These are phyloP conservation scores for Boletus sensibilis DNA, from an alignment of 768 basidiomycete genomes.

Conservation along the genomic window DNA sequence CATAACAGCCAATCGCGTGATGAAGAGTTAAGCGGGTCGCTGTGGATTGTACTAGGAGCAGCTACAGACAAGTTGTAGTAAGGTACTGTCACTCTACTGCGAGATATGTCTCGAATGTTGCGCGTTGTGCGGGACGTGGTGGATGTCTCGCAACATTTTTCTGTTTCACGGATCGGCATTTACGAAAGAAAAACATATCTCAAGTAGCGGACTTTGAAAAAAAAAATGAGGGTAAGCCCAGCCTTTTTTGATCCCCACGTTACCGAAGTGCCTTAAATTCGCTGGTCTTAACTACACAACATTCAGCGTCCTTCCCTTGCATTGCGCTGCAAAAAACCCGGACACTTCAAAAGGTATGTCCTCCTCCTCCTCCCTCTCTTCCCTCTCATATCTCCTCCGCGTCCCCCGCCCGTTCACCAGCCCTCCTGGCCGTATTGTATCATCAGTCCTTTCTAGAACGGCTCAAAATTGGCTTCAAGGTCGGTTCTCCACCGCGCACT, in stretches of 20 bases:
- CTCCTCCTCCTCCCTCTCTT: conserved; percentile 15
- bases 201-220: conserved; percentile 35
- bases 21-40: background rate
- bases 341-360: conserved; percentile 46
- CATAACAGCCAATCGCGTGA: conserved; percentile 9
- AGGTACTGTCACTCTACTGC: background rate
- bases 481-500: conserved; percentile 20
- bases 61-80: background rate
- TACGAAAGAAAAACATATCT: conserved; percentile 26
- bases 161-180: conserved; percentile 23
- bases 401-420: conserved; percentile 30
- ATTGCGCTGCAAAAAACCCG: conserved; percentile 31
- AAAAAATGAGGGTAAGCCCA: conserved; percentile 35
- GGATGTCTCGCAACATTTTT: background rate
- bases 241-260: conserved; percentile 39
- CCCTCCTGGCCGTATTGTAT: conserved; percentile 67
- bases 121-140: background rate
- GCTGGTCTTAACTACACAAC: conserved; percentile 32
- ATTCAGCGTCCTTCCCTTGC: conserved; percentile 33
- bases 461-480: conserved; percentile 76
- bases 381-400: conserved; percentile 21
- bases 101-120: background rate
- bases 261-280: conserved; percentile 44
- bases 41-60: background rate
- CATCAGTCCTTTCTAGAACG: conserved; percentile 78